Conservation (phyloP, 345 rosid genomes). For the Hirschfeldia incana region DNA sequence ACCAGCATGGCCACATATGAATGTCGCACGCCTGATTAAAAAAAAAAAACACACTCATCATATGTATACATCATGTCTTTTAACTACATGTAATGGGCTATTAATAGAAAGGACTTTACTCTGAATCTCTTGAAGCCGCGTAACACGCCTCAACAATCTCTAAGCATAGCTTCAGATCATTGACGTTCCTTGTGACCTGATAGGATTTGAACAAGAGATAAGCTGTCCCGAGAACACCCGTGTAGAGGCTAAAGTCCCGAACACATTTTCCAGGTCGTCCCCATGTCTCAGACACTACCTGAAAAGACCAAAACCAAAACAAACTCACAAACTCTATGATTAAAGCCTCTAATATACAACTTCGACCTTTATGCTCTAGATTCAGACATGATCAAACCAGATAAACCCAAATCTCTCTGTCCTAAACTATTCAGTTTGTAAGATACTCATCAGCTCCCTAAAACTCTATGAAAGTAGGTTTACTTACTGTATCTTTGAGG, state of each 20-base stretch:
- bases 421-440: background rate
- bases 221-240: conserved; percentile 61
- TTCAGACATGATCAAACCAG: conserved; percentile 9
- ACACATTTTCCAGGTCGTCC: conserved; percentile 46
- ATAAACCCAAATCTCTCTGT: background rate
- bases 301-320: background rate
- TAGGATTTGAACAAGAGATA: conserved; percentile 59
- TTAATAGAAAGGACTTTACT: conserved; percentile 33
- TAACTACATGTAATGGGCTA: background rate
- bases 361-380: background rate
- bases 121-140: conserved; percentile 52
- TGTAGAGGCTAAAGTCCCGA: conserved; percentile 50
- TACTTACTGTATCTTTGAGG: conserved; percentile 68
- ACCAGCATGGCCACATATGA: conserved; percentile 62
- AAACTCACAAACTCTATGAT: background rate
- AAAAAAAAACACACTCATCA: background rate
- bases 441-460: background rate
- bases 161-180: conserved; percentile 50
- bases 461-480: background rate
- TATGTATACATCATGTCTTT: background rate
- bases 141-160: conserved; percentile 58
- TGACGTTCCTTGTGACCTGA: conserved; percentile 43
- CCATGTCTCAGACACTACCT: conserved; percentile 64
- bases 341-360: background rate
- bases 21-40: conserved; percentile 53